A percentile compares a stretch with the other conserved stretches of the same genome.
Evolutionary conservation across 352 stramenopile genomes (phyloP).

Genomic region (Pythium folliculosum): DNA sequence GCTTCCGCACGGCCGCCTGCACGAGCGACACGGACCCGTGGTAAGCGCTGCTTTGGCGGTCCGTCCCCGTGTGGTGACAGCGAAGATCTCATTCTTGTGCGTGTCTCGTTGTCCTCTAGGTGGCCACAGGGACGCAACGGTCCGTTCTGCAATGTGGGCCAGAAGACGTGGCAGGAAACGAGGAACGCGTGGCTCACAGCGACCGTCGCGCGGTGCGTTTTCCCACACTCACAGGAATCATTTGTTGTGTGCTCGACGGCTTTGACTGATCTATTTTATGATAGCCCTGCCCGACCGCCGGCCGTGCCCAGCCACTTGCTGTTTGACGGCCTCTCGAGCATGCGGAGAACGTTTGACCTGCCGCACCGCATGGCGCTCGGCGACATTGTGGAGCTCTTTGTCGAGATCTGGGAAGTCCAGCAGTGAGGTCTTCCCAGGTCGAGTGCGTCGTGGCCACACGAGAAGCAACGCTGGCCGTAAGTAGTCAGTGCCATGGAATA

Average conservation of each 20-base stretch:
- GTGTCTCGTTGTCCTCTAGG: slow-evolving; percentile 29
- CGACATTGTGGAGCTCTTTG: slow-evolving; percentile 86
- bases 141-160: slow-evolving; percentile 82
- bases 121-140: slow-evolving; percentile 88
- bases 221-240: too few species aligned
- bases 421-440: slow-evolving; percentile 33
- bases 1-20: slow-evolving; percentile 69
- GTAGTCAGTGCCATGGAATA: too few species aligned
- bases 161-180: slow-evolving; percentile 77
- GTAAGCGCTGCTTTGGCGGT: slow-evolving; percentile 22
- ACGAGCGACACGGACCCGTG: slow-evolving; percentile 82
- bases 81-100: background rate
- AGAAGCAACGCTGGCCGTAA: background rate
- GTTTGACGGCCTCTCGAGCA: slow-evolving; percentile 82
- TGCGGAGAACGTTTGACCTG: slow-evolving; percentile 86
- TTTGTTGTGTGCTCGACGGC: too few species aligned
- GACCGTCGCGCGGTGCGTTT: slow-evolving; percentile 62
- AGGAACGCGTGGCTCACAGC: slow-evolving; percentile 69
- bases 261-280: too few species aligned
- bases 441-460: background rate
- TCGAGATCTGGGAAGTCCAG: slow-evolving; percentile 90
- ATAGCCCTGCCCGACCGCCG: slow-evolving; percentile 62
- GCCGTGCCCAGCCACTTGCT: slow-evolving; percentile 75
- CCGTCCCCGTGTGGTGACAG: too few species aligned
- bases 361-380: slow-evolving; percentile 83